Percentiles rank a stretch among this genome's conserved stretches.
phyloP scores from a whole-genome alignment of 2,329 filamentous ascomycete genomes.

The Biscogniauxia sp. region DNA sequence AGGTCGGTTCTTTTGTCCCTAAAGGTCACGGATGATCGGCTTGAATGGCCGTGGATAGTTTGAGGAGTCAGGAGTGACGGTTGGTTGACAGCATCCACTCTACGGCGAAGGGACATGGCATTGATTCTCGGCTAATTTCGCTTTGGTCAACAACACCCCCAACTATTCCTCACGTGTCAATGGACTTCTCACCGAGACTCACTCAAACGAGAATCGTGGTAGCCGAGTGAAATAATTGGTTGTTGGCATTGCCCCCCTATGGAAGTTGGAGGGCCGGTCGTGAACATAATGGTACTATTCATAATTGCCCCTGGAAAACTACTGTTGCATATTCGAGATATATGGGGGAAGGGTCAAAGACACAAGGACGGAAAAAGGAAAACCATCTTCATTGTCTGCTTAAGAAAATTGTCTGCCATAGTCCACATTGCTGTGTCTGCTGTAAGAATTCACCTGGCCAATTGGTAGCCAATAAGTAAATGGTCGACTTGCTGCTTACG shows the following conservation, averaged over 20 bases:
- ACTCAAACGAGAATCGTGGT: not conserved
- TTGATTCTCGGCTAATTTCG: not conserved
- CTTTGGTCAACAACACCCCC: not conserved
- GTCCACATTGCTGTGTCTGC: not conserved
- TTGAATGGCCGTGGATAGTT: constrained; percentile 1
- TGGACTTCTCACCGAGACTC: not conserved
- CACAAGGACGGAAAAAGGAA: constrained; percentile 7
- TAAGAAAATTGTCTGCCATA: not conserved
- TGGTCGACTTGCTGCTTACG: not conserved
- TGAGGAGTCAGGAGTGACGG: constrained; percentile 2
- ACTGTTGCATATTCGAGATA: constrained; percentile 13
- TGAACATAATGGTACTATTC: not conserved
- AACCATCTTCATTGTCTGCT: not conserved
- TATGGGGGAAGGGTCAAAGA: constrained; percentile 5
- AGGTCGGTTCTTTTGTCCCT: constrained; percentile 5
- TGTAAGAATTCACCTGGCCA: not conserved
- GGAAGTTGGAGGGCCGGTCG: not conserved
- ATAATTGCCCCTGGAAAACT: not conserved
- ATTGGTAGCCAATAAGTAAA: not conserved
- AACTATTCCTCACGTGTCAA: not conserved
- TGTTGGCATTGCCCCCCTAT: not conserved
- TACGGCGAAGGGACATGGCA: not conserved
- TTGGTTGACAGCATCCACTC: not conserved
- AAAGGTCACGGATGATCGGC: not conserved
- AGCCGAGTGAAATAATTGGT: not conserved